Conservation (phyloP, 2,329 filamentous ascomycete species). For the Emergomyces africanus region DNA sequence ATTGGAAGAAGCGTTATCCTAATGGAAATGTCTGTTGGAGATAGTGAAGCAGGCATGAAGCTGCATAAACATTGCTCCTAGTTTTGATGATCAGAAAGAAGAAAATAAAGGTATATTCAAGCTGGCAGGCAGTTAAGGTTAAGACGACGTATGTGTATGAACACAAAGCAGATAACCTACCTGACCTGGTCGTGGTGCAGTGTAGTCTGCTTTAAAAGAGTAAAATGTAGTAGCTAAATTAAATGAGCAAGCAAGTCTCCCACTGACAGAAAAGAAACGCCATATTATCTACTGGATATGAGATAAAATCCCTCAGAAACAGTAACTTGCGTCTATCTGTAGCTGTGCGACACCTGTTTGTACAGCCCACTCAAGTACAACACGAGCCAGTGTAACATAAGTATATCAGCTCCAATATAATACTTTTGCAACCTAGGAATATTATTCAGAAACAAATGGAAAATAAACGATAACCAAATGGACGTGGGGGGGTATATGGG, state of each 20-base stretch:
- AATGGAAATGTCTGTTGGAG: background rate
- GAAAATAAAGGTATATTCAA: background rate
- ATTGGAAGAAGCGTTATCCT: background rate
- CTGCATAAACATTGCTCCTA: too few relatives aligned
- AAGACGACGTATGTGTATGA: background rate
- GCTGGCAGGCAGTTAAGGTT: too few relatives aligned
- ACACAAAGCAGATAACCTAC: background rate
- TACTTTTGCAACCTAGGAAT: background rate
- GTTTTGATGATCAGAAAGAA: too few relatives aligned
- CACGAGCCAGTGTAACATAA: background rate
- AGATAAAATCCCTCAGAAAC: background rate
- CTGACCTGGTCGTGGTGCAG: background rate
- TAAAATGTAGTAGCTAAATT: background rate
- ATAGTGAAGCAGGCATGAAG: too few relatives aligned
- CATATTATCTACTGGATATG: background rate
- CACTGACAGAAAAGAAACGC: background rate
- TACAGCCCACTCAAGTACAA: background rate
- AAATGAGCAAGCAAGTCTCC: background rate
- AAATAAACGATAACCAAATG: background rate
- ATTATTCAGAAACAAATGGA: background rate
- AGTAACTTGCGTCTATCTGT: background rate
- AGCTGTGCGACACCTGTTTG: background rate
- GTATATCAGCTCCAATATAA: background rate
- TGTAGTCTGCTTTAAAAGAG: background rate
- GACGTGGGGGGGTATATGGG: background rate